A percentile compares a stretch with the other conserved stretches of the same genome.
Evolutionary conservation across 371 early-diverging fungal genomes (phyloP).

Genomic region (Rhizopus delemar): DNA sequence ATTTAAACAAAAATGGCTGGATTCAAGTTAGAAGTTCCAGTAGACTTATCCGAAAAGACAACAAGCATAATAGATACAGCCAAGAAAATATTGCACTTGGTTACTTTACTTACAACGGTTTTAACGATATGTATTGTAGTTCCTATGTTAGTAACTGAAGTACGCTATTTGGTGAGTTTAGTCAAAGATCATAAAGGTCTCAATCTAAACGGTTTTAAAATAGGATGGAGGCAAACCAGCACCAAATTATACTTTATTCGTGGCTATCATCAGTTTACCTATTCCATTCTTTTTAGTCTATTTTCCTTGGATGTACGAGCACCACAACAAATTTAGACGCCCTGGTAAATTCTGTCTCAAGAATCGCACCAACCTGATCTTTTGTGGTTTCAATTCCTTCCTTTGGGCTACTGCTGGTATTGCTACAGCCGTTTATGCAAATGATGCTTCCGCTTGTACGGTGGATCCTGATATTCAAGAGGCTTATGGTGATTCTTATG

Average conservation of each 20-base stretch:
- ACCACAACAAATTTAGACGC: slow-evolving; percentile 32
- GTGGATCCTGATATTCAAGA: slow-evolving; percentile 16
- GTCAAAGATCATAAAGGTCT: neutral
- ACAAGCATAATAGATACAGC: slow-evolving; percentile 19
- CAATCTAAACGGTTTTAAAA: neutral
- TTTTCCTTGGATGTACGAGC: slow-evolving; percentile 39
- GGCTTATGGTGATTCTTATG: slow-evolving; percentile 22
- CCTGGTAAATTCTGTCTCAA: slow-evolving; percentile 39
- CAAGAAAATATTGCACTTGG: slow-evolving; percentile 23
- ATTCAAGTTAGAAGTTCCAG: slow-evolving; percentile 26
- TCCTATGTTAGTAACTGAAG: slow-evolving; percentile 33
- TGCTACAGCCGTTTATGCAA: slow-evolving; percentile 33
- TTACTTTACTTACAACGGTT: slow-evolving; percentile 13
- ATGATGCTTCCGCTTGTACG: slow-evolving; percentile 24
- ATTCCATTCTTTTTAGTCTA: slow-evolving; percentile 27
- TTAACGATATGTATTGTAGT: slow-evolving; percentile 29
- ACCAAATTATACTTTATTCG: slow-evolving; percentile 32
- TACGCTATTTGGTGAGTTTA: slow-evolving; percentile 23
- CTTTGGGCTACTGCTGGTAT: slow-evolving; percentile 41
- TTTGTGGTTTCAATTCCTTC: slow-evolving; percentile 26
- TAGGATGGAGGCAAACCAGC: slow-evolving; percentile 31
- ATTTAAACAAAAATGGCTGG: slow-evolving; percentile 16
- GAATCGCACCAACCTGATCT: slow-evolving; percentile 31
- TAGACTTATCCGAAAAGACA: slow-evolving; percentile 23
- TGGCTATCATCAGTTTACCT: slow-evolving; percentile 23